These are phyloP conservation scores for Coleophoma cylindrospora DNA, from an alignment of 2,329 filamentous ascomycete genomes.

Conservation along the genomic window DNA sequence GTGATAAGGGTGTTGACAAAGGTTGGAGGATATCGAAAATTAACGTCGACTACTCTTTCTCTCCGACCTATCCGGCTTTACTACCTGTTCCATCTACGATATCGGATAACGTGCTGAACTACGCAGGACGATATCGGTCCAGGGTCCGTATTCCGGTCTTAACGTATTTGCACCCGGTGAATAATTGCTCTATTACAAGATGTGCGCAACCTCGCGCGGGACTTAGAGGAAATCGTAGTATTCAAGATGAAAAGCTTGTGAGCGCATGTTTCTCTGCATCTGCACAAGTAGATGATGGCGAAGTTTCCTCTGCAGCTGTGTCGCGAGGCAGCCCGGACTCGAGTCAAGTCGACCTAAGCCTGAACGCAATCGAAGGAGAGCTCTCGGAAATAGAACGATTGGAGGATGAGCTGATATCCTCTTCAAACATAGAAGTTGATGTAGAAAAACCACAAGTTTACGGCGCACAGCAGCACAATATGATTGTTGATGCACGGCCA, in stretches of 20 bases:
- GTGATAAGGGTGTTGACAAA: constrained; percentile 58
- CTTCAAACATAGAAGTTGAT: constrained; percentile 39
- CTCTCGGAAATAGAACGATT: constrained; percentile 57
- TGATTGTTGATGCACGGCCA: constrained; percentile 93
- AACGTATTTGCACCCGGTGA: constrained; percentile 92
- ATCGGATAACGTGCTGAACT: constrained; percentile 95
- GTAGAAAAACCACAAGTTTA: constrained; percentile 67
- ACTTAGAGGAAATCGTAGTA: constrained; percentile 80
- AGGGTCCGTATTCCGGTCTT: constrained; percentile 82
- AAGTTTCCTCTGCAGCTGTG: constrained; percentile 15
- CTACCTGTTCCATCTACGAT: constrained; percentile 83
- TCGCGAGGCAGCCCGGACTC: constrained; percentile 34
- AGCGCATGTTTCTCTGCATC: constrained; percentile 82
- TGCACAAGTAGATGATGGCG: constrained; percentile 17
- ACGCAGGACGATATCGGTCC: constrained; percentile 85
- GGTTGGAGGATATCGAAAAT: constrained; percentile 85
- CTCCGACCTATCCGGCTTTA: constrained; percentile 83
- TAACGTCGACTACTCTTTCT: constrained; percentile 87
- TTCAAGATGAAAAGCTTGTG: constrained; percentile 92
- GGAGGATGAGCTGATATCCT: constrained; percentile 62
- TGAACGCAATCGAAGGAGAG: constrained; percentile 36
- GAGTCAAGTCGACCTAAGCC: constrained; percentile 45
- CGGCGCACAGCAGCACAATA: constrained; percentile 85
- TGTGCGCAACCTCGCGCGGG: constrained; percentile 91
- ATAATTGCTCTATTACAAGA: constrained; percentile 93